Evolutionary conservation across 2,329 filamentous ascomycete genomes (phyloP).

Genomic region (Penicillium sp.): DNA sequence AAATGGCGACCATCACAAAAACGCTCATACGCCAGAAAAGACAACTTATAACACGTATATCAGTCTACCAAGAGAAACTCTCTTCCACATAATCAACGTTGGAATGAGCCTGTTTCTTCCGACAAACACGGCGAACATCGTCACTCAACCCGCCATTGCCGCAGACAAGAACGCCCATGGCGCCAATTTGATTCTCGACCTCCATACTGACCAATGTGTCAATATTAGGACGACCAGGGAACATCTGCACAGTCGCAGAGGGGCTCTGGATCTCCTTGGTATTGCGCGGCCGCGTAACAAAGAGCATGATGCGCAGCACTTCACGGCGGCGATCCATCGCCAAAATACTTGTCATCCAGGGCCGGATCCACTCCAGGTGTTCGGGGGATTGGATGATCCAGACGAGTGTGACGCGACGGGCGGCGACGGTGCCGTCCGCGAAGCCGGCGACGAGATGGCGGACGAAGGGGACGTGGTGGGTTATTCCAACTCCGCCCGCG

Average conservation of each 20-base stretch:
- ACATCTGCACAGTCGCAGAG: slow-evolving; percentile 82
- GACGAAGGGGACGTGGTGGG: slow-evolving; percentile 87
- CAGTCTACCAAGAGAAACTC: slow-evolving; percentile 57
- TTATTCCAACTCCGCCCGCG: slow-evolving; percentile 90
- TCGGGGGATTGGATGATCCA: slow-evolving; percentile 92
- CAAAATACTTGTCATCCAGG: slow-evolving; percentile 77
- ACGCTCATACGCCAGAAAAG: neutral
- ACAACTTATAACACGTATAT: neutral
- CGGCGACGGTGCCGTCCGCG: slow-evolving; percentile 70
- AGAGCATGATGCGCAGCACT: slow-evolving; percentile 80
- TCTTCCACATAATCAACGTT: slow-evolving; percentile 76
- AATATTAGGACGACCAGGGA: slow-evolving; percentile 82
- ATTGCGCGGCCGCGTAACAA: slow-evolving; percentile 82
- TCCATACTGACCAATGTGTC: slow-evolving; percentile 76
- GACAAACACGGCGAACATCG: slow-evolving; percentile 68
- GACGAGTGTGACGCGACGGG: slow-evolving; percentile 75
- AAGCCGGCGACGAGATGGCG: slow-evolving; percentile 71
- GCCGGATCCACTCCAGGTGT: slow-evolving; percentile 87
- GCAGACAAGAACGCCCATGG: slow-evolving; percentile 82
- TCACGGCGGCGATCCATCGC: slow-evolving; percentile 77
- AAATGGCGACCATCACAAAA: neutral
- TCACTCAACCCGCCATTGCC: slow-evolving; percentile 73
- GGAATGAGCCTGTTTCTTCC: slow-evolving; percentile 58
- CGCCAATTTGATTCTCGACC: slow-evolving; percentile 75
- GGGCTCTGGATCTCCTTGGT: slow-evolving; percentile 76